Base-by-base conservation (phyloP, 768 basidiomycete species). In the Mycena galopus region DNA sequence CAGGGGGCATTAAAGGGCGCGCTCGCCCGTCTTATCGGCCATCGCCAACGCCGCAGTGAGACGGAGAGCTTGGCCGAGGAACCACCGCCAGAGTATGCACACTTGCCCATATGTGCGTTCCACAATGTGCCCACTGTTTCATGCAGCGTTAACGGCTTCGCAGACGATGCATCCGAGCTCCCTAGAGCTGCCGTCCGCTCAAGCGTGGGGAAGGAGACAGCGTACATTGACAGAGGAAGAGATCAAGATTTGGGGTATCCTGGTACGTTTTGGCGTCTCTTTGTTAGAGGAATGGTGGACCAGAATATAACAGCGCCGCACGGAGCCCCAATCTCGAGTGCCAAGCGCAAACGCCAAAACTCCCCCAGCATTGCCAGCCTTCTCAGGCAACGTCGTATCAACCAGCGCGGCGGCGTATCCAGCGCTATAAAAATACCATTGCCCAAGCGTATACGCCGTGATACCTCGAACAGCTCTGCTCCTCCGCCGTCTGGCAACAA, bases 71-170 rank as follows among this genome's bases (percentile, higher is more conserved):
- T 35, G 12, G 65, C 60, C 4, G 67, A 68, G 3, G 59, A 68
- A 35, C 19, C 61, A 23, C 67, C 59, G 17, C 44, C 44, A 1
- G 58, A 68, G 27, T 53, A 68, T 68, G 42, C 67, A n/a, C 58
- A 68, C 47, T 50, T 68, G 16, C 67, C 67, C 1, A 60, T 68
- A 60, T 68, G 67, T 68, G 44, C 47, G 57, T 29, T 4, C 9
- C 11, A 42, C 39, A 42, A 42, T 42, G n/a, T n/a, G n/a, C n/a
- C n/a, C 39, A 17, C 12, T 35, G 33, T 42, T 17, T 42, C 4
- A 10, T 42, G 7, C 9, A 42, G 8, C 7, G 4, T 17, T 42
- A 10, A 42, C 4, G 4, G 16, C 39, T 25, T 19, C 16, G 14
- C 32, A 67, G 66, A 58, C 35, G 19, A 68, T 61, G 58, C 67